Evolutionary conservation across 139 green algal species (phyloP).

Genomic region (Coccomyxa sp.): DNA sequence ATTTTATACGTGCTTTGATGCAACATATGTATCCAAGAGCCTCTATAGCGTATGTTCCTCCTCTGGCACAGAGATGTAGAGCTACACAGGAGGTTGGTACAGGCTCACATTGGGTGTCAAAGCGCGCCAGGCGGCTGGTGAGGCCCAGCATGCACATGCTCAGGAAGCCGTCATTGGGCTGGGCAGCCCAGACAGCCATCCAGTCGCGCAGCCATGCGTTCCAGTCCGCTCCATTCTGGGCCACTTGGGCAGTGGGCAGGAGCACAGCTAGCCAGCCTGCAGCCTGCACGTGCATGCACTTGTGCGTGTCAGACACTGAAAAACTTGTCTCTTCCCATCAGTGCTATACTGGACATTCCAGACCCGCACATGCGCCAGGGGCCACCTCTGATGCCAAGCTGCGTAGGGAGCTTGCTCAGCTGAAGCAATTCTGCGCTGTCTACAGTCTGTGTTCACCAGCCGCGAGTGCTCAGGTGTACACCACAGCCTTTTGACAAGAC

Average conservation of each 20-base stretch:
- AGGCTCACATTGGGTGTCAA: slow-evolving; percentile 60
- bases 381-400: too few relatives aligned
- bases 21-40: not conserved
- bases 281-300: slow-evolving; percentile 24
- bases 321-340: too few relatives aligned
- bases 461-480: too few relatives aligned
- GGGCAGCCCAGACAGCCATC: slow-evolving; percentile 44
- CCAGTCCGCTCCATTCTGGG: slow-evolving; percentile 15
- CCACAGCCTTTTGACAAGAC: too few relatives aligned
- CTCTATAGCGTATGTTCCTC: too few relatives aligned
- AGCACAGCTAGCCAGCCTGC: slow-evolving; percentile 63
- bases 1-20: not conserved
- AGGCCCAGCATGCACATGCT: slow-evolving; percentile 57
- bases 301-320: too few relatives aligned
- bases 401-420: not conserved
- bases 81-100: not conserved
- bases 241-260: slow-evolving; percentile 50
- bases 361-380: too few relatives aligned
- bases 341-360: not conserved
- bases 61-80: too few relatives aligned
- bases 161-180: slow-evolving; percentile 47
- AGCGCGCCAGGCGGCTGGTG: slow-evolving; percentile 59
- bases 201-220: slow-evolving; percentile 45
- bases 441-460: too few relatives aligned
- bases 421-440: not conserved